Evolutionary conservation across 1,284 basidiomycete species (phyloP).

Genomic region (Pseudozyma sp.): DNA sequence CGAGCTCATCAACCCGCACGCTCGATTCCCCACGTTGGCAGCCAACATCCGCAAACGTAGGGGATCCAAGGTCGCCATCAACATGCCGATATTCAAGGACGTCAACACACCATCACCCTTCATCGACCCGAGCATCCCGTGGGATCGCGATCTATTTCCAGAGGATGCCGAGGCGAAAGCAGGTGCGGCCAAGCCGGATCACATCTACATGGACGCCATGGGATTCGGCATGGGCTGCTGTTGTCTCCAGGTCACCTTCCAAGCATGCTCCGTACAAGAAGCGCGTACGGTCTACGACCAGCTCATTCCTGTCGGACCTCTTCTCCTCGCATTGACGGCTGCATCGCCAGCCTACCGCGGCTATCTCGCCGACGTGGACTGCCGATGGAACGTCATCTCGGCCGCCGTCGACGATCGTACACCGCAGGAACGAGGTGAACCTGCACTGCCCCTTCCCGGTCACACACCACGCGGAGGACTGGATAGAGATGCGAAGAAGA

Average conservation of each 20-base stretch:
- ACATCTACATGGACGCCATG: conserved; percentile 99
- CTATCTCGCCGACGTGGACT: conserved; percentile 94
- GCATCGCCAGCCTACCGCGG: conserved; percentile 94
- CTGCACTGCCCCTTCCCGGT: conserved; percentile 30
- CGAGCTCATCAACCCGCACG: conserved; percentile 95
- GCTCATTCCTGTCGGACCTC: conserved; percentile 90
- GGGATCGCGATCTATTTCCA: conserved; percentile 80
- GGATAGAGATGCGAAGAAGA: conserved; percentile 69
- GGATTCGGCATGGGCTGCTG: conserved; percentile 99
- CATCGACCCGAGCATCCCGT: conserved; percentile 88
- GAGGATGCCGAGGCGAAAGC: conserved; percentile 86
- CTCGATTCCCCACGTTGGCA: conserved; percentile 96
- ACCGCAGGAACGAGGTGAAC: conserved; percentile 88
- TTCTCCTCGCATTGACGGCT: conserved; percentile 94
- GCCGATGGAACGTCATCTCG: conserved; percentile 97
- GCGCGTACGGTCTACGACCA: conserved; percentile 94
- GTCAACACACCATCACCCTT: conserved; percentile 87
- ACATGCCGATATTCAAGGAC: conserved; percentile 93
- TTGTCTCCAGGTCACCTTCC: conserved; percentile 97
- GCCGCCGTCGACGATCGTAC: conserved; percentile 97
- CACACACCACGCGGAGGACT: conserved; percentile 40
- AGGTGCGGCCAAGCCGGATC: conserved; percentile 85
- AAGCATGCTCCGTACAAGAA: conserved; percentile 91
- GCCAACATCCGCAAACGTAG: conserved; percentile 91
- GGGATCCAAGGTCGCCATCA: conserved; percentile 94